Percentiles rank a stretch among this genome's conserved stretches.
phyloP scores from a whole-genome alignment of 495 filamentous ascomycete genomes.

The Aspergillus panamensis region DNA sequence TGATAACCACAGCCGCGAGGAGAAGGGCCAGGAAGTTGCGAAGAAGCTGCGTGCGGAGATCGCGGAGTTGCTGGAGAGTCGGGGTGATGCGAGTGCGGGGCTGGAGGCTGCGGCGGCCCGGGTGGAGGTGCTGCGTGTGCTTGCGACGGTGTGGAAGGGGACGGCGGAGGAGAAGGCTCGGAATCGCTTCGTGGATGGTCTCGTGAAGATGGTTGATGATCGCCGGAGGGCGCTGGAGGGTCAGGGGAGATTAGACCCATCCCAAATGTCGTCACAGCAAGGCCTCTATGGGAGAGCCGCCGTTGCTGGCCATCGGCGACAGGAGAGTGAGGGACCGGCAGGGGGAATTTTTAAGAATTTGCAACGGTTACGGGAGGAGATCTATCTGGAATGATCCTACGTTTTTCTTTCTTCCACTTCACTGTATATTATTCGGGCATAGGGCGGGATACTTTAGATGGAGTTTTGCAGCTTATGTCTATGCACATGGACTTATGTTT shows the following conservation, averaged over 20 bases:
- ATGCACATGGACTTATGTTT: no score
- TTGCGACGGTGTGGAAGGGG: slow-evolving; percentile 82
- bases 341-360: slow-evolving; percentile 79
- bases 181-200: slow-evolving; percentile 70
- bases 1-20: slow-evolving; percentile 63
- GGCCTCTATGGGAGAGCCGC: slow-evolving; percentile 8
- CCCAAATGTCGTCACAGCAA: slow-evolving; percentile 17
- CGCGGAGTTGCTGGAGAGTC: slow-evolving; percentile 56
- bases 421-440: slow-evolving; percentile 1
- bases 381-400: slow-evolving; percentile 50
- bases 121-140: slow-evolving; percentile 67
- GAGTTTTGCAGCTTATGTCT: no score
- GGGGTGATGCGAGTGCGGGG: slow-evolving; percentile 35
- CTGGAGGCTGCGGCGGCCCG: slow-evolving; percentile 66
- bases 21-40: slow-evolving; percentile 72
- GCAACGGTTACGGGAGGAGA: slow-evolving; percentile 72
- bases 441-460: neutral
- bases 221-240: slow-evolving; percentile 55
- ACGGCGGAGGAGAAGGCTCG: slow-evolving; percentile 90
- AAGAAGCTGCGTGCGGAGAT: slow-evolving; percentile 70
- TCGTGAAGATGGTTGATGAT: slow-evolving; percentile 60
- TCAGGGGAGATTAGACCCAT: slow-evolving; percentile 42
- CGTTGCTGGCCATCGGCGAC: slow-evolving; percentile 27
- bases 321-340: slow-evolving; percentile 49
- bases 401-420: neutral